phyloP scores from a whole-genome alignment of 73 alveolate species.

The Symbiodinium pilosum region DNA sequence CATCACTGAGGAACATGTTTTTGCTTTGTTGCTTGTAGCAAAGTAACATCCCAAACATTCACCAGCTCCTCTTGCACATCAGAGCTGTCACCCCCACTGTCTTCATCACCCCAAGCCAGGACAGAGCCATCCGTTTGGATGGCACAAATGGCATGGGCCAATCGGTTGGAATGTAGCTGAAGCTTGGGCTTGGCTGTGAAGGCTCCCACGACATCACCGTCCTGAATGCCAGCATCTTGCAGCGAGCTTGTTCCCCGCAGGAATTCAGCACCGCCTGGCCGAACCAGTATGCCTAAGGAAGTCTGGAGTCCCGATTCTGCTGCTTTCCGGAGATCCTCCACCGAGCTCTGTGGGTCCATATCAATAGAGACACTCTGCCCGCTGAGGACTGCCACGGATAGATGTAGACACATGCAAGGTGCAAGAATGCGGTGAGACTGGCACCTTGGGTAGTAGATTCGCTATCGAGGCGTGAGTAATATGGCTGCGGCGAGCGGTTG shows the following conservation, averaged over 20 bases:
- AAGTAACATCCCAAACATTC: background rate
- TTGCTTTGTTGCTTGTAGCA: background rate
- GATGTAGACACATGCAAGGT: slow-evolving; percentile 19
- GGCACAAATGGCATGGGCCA: slow-evolving; percentile 3
- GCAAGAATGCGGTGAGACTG: slow-evolving; percentile 10
- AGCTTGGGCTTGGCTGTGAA: background rate
- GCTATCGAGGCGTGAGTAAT: slow-evolving; percentile 3
- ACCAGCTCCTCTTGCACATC: background rate
- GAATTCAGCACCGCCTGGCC: slow-evolving; percentile 7
- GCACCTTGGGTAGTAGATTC: slow-evolving; percentile 8
- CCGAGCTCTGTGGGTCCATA: background rate
- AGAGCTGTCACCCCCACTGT: slow-evolving; percentile 2
- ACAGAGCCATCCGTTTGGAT: background rate
- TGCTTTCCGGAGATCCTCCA: slow-evolving; percentile 5
- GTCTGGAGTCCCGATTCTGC: background rate
- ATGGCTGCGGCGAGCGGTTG: slow-evolving; percentile 22
- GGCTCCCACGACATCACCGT: background rate
- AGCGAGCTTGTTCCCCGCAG: background rate
- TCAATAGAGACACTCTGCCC: background rate
- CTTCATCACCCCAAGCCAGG: slow-evolving; percentile 1
- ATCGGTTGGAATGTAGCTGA: slow-evolving; percentile 1
- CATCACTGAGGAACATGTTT: too few species aligned
- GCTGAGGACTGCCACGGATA: slow-evolving; percentile 1
- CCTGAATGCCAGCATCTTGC: slow-evolving; percentile 22
- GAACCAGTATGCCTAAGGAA: background rate